Evolutionary conservation across 2,329 filamentous ascomycete species (phyloP), one percentile per base, ranked within the genome.

Genomic region (Ascochyta fabae): DNA sequence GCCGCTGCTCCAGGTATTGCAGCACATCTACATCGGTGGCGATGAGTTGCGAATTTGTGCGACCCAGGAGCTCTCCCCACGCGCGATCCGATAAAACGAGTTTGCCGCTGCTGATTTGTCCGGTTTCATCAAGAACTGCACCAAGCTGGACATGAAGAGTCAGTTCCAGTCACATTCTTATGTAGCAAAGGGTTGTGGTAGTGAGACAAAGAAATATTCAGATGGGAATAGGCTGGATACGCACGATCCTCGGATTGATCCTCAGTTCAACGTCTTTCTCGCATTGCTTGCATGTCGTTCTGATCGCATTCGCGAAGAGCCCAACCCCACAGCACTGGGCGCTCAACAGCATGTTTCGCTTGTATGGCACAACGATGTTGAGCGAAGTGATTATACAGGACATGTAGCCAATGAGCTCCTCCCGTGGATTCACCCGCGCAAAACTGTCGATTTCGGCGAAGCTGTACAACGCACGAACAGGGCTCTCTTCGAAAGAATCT

Each of bases 121-220:
- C 85, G 0, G 84, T 87, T 68, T 88, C 86, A 56, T 88, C 80
- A 44, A 80, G 63, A 6, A 81, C 55, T 34, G 74, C 70, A 5
- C 78, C 78, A 26, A 82, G 64, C 75, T 77, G 42, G 10, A 22
- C 45, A 31, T 39, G 15, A 44, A 42, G 16, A 49, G 35, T 45
- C 39, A 44, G 51, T 16, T n/a, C 24, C 44, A 19, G 33, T 15
- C 13, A 6, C 16, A 10, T 39, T 42, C 3, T 9, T 42, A 4
- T 8, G 31, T 10, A n/a, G 15, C 15, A 12, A 49, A n/a, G 7
- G 4, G 22, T 23, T 23, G 3, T 24, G 3, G 19, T 31, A 8
- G 12, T 33, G 26, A 26, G 8, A 10, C 19, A 4, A 29, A 8
- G 13, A 3, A 9, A 7, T 8, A 23, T 4, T 34, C 16, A 13